phyloP scores from a whole-genome alignment of 768 basidiomycete species.

The Rhodotorula toruloides region DNA sequence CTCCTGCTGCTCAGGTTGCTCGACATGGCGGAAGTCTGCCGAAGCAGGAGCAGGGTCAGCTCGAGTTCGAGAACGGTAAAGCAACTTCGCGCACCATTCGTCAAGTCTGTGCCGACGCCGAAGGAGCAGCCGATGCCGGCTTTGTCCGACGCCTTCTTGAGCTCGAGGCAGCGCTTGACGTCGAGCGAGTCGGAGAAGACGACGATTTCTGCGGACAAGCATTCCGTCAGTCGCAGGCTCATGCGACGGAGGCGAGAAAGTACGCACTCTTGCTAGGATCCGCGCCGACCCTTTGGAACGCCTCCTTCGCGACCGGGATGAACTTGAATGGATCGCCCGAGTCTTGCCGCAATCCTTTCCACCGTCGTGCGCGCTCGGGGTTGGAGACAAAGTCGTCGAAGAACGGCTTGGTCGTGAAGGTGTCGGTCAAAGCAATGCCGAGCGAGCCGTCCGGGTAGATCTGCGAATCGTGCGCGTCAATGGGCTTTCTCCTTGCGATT shows the following conservation, averaged over 20 bases:
- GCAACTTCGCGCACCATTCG: slow-evolving; percentile 18
- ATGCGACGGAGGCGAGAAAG: background rate
- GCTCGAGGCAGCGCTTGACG: slow-evolving; percentile 61
- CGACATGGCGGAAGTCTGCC: slow-evolving; percentile 32
- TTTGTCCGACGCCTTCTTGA: slow-evolving; percentile 67
- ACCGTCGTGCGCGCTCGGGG: slow-evolving; percentile 60
- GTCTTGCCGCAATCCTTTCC: slow-evolving; percentile 85
- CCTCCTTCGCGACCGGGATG: slow-evolving; percentile 63
- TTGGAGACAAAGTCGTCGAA: slow-evolving; percentile 61
- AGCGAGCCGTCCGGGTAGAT: slow-evolving; percentile 47
- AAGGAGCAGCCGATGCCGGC: slow-evolving; percentile 72
- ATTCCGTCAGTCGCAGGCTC: background rate
- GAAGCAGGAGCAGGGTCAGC: background rate
- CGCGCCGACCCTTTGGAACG: slow-evolving; percentile 67
- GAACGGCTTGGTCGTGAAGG: slow-evolving; percentile 81
- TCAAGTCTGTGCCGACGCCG: slow-evolving; percentile 87
- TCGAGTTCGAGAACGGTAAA: background rate
- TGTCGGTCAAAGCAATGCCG: slow-evolving; percentile 84
- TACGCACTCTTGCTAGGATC: slow-evolving; percentile 54
- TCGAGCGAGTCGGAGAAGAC: slow-evolving; percentile 80
- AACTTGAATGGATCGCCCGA: slow-evolving; percentile 85
- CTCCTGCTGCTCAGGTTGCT: slow-evolving; percentile 39
- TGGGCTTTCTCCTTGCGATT: background rate
- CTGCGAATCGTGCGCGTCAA: slow-evolving; percentile 34
- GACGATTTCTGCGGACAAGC: slow-evolving; percentile 57